phyloP scores from a whole-genome alignment of 441 rosid genomes.

The Populus hybrid region DNA sequence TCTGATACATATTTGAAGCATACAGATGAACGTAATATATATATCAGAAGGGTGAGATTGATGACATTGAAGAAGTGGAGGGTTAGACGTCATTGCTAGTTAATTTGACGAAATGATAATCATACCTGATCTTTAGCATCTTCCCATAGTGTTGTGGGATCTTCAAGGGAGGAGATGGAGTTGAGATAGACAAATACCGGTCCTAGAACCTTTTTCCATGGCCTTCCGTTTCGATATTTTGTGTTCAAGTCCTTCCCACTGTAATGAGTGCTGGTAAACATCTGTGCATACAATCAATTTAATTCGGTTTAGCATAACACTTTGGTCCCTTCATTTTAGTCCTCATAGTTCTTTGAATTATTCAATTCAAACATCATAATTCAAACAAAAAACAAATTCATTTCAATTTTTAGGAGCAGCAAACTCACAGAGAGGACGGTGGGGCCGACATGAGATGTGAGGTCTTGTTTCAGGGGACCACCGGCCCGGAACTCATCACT shows the following conservation, averaged over 20 bases:
- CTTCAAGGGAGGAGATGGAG: constrained; percentile 31
- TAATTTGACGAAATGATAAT: background rate
- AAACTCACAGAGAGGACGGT: constrained; percentile 58
- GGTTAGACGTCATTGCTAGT: background rate
- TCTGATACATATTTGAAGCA: constrained; percentile 28
- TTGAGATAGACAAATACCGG: constrained; percentile 72
- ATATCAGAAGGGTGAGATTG: background rate
- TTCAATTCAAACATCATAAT: background rate
- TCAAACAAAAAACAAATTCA: background rate
- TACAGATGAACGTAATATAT: background rate
- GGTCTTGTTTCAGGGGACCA: constrained; percentile 76
- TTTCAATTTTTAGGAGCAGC: background rate
- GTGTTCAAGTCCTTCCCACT: constrained; percentile 69
- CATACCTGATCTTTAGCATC: constrained; percentile 71
- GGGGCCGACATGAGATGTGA: constrained; percentile 87
- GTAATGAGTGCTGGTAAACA: constrained; percentile 78
- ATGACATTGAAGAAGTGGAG: background rate
- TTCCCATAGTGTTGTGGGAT: constrained; percentile 58
- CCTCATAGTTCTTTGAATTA: background rate
- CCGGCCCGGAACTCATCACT: constrained; percentile 77
- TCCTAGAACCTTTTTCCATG: constrained; percentile 87
- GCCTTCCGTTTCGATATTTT: constrained; percentile 48
- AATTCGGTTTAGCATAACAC: background rate
- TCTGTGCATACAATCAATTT: constrained; percentile 26
- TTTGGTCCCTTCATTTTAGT: background rate